Percentiles rank a stretch among this genome's conserved stretches.
These are phyloP conservation scores for Rasamsonia emersonii DNA, from an alignment of 2,329 filamentous ascomycete genomes.

Conservation along the genomic window DNA sequence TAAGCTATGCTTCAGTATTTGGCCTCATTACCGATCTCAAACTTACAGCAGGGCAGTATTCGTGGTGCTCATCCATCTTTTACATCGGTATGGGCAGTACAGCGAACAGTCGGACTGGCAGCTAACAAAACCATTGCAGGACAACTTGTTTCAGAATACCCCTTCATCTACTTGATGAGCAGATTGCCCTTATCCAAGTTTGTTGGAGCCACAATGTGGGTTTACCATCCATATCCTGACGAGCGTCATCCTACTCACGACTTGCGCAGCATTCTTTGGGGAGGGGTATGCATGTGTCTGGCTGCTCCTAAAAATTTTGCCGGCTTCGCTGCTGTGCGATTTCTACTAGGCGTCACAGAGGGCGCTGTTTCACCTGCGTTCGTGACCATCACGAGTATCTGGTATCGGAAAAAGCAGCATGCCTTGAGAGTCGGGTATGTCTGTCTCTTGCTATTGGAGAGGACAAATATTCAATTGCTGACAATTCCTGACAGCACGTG, in stretches of 20 bases:
- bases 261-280: conserved; percentile 32
- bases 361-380: conserved; percentile 40
- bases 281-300: conserved; percentile 37
- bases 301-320: conserved; percentile 34
- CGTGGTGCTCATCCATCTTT: conserved; percentile 35
- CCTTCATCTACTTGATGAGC: conserved; percentile 45
- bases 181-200: conserved; percentile 43
- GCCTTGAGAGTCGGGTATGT: conserved; percentile 20
- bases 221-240: not conserved
- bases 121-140: no score
- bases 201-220: conserved; percentile 41
- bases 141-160: conserved; percentile 41
- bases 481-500: conserved; percentile 21
- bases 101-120: no score
- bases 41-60: conserved; percentile 39
- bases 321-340: conserved; percentile 32
- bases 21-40: conserved; percentile 40
- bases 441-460: conserved; percentile 4
- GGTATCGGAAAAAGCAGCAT: conserved; percentile 34
- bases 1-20: conserved; percentile 39
- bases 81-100: conserved; percentile 28
- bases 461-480: conserved; percentile 6
- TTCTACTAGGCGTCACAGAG: conserved; percentile 38
- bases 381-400: conserved; percentile 38
- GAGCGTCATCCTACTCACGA: not conserved